Evolutionary conservation across 108 stramenopile species (phyloP).

Genomic region (Chaetoceros tenuissimus): DNA sequence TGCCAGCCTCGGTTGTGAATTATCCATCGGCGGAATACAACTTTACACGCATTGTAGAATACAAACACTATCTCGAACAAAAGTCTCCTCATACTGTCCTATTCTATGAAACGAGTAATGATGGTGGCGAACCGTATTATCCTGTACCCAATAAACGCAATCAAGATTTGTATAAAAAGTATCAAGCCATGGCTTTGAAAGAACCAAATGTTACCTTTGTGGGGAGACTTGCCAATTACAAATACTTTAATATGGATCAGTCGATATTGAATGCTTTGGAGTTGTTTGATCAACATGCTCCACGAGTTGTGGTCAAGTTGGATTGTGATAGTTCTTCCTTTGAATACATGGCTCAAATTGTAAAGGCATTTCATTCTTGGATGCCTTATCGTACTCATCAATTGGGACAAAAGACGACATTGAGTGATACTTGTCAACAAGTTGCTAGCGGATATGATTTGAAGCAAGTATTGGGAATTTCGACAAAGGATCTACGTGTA

Average conservation of each 20-base stretch:
- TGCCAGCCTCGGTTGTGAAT: constrained; percentile 58
- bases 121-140: constrained; percentile 72
- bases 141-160: constrained; percentile 73
- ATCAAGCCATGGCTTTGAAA: constrained; percentile 58
- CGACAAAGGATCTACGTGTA: not conserved
- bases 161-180: constrained; percentile 48
- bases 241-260: constrained; percentile 89
- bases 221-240: constrained; percentile 80
- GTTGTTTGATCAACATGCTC: constrained; percentile 35
- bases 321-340: not conserved
- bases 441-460: too few relatives aligned
- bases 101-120: constrained; percentile 47
- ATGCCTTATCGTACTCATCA: not conserved
- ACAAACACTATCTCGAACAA: constrained; percentile 74
- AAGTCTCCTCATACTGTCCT: constrained; percentile 46
- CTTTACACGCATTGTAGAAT: constrained; percentile 51
- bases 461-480: too few relatives aligned
- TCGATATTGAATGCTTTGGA: constrained; percentile 77
- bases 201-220: constrained; percentile 68
- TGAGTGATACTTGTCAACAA: too few relatives aligned
- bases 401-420: too few relatives aligned
- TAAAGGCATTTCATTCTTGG: not conserved
- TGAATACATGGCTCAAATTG: not conserved
- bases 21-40: constrained; percentile 35
- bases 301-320: not conserved